These are phyloP conservation scores for Suhomyces xylopsoci DNA, from an alignment of 805 yeast species.

Conservation along the genomic window DNA sequence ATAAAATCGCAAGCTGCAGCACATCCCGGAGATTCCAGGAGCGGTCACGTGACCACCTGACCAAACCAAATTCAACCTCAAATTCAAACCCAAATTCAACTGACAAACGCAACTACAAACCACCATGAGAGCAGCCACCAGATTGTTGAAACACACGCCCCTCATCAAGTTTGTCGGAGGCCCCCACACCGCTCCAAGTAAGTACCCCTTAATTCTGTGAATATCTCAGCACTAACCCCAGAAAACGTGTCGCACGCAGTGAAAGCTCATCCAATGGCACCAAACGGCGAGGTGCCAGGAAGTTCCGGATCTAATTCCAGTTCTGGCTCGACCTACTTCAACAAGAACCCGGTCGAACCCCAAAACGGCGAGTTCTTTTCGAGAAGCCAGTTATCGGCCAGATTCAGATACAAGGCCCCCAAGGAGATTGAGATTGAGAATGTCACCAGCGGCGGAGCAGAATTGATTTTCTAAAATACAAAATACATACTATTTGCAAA, in stretches of 20 bases:
- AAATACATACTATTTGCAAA: too few relatives aligned
- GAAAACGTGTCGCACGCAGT: conserved; percentile 15
- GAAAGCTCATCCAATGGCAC: conserved; percentile 41
- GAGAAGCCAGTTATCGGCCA: conserved; percentile 63
- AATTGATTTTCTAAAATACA: conserved; percentile 41
- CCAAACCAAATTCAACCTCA: too few relatives aligned
- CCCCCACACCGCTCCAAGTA: conserved; percentile 54
- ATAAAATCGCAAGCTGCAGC: too few relatives aligned
- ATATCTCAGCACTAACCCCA: conserved; percentile 2
- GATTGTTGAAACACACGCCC: conserved; percentile 52
- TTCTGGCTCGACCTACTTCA: conserved; percentile 14
- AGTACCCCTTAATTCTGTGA: conserved; percentile 20
- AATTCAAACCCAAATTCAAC: too few relatives aligned
- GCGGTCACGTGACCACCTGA: background rate
- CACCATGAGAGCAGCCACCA: conserved; percentile 31
- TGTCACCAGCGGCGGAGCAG: conserved; percentile 84
- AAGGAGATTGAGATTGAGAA: conserved; percentile 71
- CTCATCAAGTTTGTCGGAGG: conserved; percentile 87
- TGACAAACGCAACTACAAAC: background rate
- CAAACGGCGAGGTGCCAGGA: conserved; percentile 42
- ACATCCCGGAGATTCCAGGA: background rate
- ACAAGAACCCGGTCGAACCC: conserved; percentile 38
- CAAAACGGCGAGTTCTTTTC: conserved; percentile 46
- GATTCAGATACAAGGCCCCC: conserved; percentile 66
- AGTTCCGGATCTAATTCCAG: conserved; percentile 5